These are phyloP conservation scores for Diaporthe sp. DNA, from an alignment of 2,329 filamentous ascomycete genomes.

Conservation along the genomic window DNA sequence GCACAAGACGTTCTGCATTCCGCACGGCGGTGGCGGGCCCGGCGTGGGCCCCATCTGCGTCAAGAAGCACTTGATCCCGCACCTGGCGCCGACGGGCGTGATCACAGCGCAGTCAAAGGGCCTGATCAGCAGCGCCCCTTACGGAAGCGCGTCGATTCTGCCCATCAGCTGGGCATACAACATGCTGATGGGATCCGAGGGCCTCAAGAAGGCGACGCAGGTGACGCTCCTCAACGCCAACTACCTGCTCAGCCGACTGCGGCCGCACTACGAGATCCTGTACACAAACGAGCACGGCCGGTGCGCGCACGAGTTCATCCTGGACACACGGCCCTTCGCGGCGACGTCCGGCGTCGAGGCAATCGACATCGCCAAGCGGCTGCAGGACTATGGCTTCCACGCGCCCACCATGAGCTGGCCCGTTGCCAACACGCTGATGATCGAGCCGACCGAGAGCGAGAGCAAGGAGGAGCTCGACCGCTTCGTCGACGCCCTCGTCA, in stretches of 20 bases:
- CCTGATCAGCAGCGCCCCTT: constrained; percentile 84
- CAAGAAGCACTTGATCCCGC: constrained; percentile 80
- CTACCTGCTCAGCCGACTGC: constrained; percentile 90
- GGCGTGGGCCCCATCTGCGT: constrained; percentile 96
- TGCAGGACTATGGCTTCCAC: constrained; percentile 98
- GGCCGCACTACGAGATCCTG: constrained; percentile 88
- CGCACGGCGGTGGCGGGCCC: constrained; percentile 92
- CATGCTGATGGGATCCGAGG: constrained; percentile 87
- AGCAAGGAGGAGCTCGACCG: constrained; percentile 92
- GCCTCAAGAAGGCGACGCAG: constrained; percentile 89
- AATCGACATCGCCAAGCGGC: constrained; percentile 94
- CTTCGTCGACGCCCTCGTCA: constrained; percentile 90
- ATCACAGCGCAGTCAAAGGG: constrained; percentile 54
- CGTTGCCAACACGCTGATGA: constrained; percentile 95
- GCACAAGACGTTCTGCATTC: constrained; percentile 99
- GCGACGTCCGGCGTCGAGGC: constrained; percentile 86
- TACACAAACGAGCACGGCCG: constrained; percentile 91
- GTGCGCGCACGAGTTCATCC: constrained; percentile 97
- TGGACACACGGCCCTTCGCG: constrained; percentile 88
- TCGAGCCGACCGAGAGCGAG: constrained; percentile 96
- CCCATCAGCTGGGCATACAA: constrained; percentile 97
- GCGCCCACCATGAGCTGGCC: constrained; percentile 98
- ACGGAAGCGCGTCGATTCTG: constrained; percentile 90
- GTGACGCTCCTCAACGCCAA: constrained; percentile 96
- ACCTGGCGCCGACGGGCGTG: constrained; percentile 69